Percentiles rank a stretch among this genome's conserved stretches.
Evolutionary conservation across 176 grass and related monocot genomes (phyloP).

Genomic region (Carex scoparia): DNA sequence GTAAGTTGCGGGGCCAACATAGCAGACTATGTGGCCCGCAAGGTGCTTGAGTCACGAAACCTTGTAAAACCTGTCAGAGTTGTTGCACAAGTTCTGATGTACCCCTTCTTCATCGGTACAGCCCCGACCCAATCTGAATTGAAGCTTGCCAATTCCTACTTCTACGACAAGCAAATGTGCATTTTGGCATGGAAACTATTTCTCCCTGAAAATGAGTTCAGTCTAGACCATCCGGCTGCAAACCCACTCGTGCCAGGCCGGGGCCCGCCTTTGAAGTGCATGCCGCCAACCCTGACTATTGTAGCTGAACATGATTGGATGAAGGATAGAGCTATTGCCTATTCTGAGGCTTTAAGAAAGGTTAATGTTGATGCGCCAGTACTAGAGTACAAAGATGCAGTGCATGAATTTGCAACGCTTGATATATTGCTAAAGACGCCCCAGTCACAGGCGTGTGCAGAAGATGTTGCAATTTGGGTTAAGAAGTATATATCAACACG

Average conservation of each 20-base stretch:
- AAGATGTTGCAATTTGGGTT: conserved; percentile 70
- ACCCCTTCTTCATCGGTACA: conserved; percentile 64
- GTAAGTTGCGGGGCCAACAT: conserved; percentile 63
- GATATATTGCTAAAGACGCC: conserved; percentile 49
- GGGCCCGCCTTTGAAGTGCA: conserved; percentile 45
- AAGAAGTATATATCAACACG: conserved; percentile 74
- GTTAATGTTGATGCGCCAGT: conserved; percentile 62
- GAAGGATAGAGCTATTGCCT: conserved; percentile 65
- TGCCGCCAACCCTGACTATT: conserved; percentile 67
- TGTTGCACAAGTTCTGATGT: conserved; percentile 68
- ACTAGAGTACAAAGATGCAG: conserved; percentile 62
- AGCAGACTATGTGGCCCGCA: conserved; percentile 61
- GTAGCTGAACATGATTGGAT: conserved; percentile 71
- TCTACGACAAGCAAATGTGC: conserved; percentile 56
- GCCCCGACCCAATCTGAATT: conserved; percentile 55
- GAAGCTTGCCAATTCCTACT: conserved; percentile 68
- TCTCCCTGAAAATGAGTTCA: conserved; percentile 48
- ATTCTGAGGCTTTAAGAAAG: conserved; percentile 58
- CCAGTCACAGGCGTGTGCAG: conserved; percentile 49
- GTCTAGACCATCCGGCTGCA: conserved; percentile 48
- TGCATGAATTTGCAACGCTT: conserved; percentile 61
- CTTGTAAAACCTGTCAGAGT: conserved; percentile 46
- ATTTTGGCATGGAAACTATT: conserved; percentile 64
- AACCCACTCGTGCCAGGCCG: conserved; percentile 45
- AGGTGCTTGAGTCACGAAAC: conserved; percentile 47